Evolutionary conservation across 2,329 filamentous ascomycete genomes (phyloP).

Genomic region (Aureobasidium pullulans): DNA sequence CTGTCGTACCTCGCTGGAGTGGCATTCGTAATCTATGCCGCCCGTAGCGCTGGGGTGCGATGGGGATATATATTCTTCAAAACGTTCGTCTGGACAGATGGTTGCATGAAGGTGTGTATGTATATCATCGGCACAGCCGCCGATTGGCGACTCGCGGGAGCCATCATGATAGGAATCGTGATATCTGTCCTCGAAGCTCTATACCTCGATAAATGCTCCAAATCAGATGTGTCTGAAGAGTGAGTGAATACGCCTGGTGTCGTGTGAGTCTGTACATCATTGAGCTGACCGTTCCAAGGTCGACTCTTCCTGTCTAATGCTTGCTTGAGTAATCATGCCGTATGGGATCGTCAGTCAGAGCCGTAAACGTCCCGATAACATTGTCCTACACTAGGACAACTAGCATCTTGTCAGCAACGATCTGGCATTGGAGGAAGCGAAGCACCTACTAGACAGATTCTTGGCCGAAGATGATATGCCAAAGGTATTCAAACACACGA

Average conservation of each 20-base stretch:
- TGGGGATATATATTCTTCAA: neutral
- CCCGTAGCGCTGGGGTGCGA: neutral
- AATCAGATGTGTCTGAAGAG: neutral
- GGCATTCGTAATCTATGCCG: neutral
- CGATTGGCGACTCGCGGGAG: neutral
- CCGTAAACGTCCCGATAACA: conserved; percentile 11
- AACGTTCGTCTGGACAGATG: neutral
- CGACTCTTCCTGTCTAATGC: neutral
- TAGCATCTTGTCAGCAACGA: neutral
- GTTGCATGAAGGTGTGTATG: neutral
- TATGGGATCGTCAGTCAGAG: neutral
- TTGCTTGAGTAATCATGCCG: neutral
- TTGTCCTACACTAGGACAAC: conserved; percentile 3
- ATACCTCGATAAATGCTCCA: neutral
- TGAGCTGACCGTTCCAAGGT: neutral
- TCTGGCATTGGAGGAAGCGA: too few relatives aligned
- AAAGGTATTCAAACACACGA: conserved; percentile 57
- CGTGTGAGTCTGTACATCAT: neutral
- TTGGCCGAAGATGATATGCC: conserved; percentile 38
- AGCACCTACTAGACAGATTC: conserved; percentile 7
- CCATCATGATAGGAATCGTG: neutral
- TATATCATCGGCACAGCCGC: neutral
- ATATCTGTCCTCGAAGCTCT: neutral
- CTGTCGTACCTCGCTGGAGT: neutral
- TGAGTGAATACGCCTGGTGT: neutral